Conservation (phyloP, 805 yeast species). For the Schwanniomyces polymorphus region DNA sequence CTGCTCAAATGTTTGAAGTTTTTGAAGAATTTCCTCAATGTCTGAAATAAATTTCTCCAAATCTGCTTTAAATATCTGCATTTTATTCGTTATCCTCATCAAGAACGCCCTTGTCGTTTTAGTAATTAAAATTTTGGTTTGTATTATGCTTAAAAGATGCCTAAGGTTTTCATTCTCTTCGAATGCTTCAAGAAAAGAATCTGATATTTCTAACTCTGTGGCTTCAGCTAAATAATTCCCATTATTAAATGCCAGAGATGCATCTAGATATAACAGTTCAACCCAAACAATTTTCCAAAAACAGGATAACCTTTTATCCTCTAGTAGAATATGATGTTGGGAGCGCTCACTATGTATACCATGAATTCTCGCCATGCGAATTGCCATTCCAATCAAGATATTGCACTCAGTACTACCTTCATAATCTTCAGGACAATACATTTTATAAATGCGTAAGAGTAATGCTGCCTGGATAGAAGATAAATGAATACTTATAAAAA, state of each 20-base stretch:
- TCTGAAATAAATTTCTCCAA: background rate
- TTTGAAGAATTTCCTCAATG: background rate
- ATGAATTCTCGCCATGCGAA: conserved; percentile 3
- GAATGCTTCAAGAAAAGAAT: too few species aligned
- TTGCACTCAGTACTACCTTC: background rate
- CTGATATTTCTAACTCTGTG: too few species aligned
- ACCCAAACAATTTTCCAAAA: conserved; percentile 4
- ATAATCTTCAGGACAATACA: conserved; percentile 5
- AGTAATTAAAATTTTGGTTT: too few species aligned
- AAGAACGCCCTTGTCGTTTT: too few species aligned
- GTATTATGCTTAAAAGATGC: too few species aligned
- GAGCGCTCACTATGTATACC: conserved; percentile 2
- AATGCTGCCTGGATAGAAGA: conserved; percentile 3
- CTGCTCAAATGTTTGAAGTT: conserved; percentile 2
- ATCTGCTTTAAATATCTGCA: too few species aligned
- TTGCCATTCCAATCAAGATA: background rate
- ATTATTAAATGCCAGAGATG: conserved; percentile 1
- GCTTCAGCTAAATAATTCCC: background rate
- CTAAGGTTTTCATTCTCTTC: too few species aligned
- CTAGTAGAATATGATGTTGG: too few species aligned
- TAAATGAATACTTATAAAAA: background rate
- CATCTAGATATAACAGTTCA: conserved; percentile 1
- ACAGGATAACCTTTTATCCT: background rate
- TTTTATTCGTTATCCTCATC: too few species aligned
- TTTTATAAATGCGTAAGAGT: conserved; percentile 2